Base-by-base conservation (phyloP, 208 protist genomes). In the Acanthamoeba culbertsoni region DNA sequence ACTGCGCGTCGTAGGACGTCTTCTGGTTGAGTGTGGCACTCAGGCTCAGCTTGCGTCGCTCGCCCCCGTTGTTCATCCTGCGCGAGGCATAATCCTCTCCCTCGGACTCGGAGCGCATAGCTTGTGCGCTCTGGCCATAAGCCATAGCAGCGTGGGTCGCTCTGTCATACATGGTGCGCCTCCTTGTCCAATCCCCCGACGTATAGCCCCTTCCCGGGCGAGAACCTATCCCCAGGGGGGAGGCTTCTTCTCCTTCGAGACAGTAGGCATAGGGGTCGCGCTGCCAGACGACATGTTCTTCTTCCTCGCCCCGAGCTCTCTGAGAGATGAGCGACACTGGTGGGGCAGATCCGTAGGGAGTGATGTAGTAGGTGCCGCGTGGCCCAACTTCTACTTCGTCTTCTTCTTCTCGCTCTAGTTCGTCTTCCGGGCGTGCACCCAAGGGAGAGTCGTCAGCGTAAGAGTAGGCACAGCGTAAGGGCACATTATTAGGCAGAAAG, bases 21-120 rank as follows among this genome's bases (percentile, higher is more conserved):
- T 90, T 65, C 51, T 90, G 82, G 18, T 90, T 90, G 23, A 90
- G 82, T 20, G 82, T 65, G 12, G 82, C 82, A 35, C 82, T 90
- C 82, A 90, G 53, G 37, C 82, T 90, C 51, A 90, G 53, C 57
- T 90, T 90, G 5, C 82, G 48, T 28, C 57, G 48, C 82, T 90
- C 82, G 57, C 51, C 23, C 43, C 65, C 65, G 26, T 65, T 79
- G 10, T 8, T 63, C 7, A 7, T 7, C 48, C 18, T 8, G 48
- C 12, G 48, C 48, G 8, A 18, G 18, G 8, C 12, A 55, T 55
- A 18, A 18, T 55, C n/a, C n/a, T n/a, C n/a, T n/a, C n/a, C n/a
- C n/a, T n/a, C n/a, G n/a, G n/a, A n/a, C n/a, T n/a, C n/a, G n/a
- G n/a, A n/a, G n/a, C n/a, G n/a, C n/a, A n/a, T n/a, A n/a, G n/a